Base-by-base conservation (phyloP, 805 yeast genomes). In the Cyberlindnera meyerae region DNA sequence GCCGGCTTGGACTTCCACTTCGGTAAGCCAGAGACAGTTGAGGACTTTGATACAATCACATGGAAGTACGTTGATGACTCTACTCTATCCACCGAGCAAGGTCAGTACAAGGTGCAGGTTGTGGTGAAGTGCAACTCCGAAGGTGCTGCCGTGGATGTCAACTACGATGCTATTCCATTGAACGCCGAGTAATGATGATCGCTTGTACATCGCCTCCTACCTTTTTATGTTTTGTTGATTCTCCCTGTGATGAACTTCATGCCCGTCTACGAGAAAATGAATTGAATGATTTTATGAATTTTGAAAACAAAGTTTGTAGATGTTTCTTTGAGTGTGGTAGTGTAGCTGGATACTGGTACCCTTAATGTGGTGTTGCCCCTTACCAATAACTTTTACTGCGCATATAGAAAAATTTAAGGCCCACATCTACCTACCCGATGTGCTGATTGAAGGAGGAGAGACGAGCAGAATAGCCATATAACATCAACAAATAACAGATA, bases 11-110 rank as follows among this genome's bases (percentile, higher is more conserved):
- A 65, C 32, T 63, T 74, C 61, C 66, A 73, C 32, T 73, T 75
- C 54, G 71, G 73, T 34, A 68, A 63, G 24, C 65, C 70, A 36
- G 72, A 75, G 42, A 71, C 72, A 40, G 51, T 61, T 24, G 66
- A 65, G 41, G 64, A 69, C 31, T 60, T 65, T 25, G 71, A 71
- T 31, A 63, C 64, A 34, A 66, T 80, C 35, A 67, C 73, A 22
- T 81, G 88, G 87, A 77, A 66, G 48, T 82, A 69, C 51, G 65
- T 62, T 42, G 89, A 82, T 55, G 70, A 72, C 51, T 82, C 78
- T 48, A 65, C 64, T 14, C 29, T 50, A 26, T 37, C 34, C 24
- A 47, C 32, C 11, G 48, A 38, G 2, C 70, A 66, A 24, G 71
- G 78, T 48, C 81, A 77, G 52, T 82, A 83, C 76, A 77, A 69